phyloP scores from a whole-genome alignment of 257 asterid genomes.

The Verbascum thapsus region DNA sequence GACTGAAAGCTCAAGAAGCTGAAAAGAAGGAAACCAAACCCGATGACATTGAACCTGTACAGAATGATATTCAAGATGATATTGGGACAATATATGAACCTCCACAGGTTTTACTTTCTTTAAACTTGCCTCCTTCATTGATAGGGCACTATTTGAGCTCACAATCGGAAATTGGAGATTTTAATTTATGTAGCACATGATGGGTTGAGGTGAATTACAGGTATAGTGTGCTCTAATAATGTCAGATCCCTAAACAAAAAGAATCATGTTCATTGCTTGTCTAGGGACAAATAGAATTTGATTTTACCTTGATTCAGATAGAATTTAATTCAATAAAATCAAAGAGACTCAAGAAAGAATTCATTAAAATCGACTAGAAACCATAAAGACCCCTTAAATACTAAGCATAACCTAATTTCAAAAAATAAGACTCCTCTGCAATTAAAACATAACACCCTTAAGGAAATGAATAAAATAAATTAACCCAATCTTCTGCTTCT shows the following conservation, averaged over 20 bases:
- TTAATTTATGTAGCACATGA: constrained; percentile 13
- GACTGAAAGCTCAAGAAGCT: constrained; percentile 60
- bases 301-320: background rate
- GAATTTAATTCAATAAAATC: no score
- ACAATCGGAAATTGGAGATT: constrained; percentile 15
- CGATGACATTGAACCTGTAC: constrained; percentile 47
- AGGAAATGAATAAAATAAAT: no score
- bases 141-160: constrained; percentile 19
- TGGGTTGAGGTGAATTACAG: constrained; percentile 1
- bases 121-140: constrained; percentile 25
- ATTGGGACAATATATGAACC: constrained; percentile 48
- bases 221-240: constrained; percentile 3
- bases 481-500: no score
- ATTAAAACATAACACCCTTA: no score
- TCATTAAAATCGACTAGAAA: no score
- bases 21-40: constrained; percentile 40
- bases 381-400: no score
- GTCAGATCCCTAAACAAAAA: no score
- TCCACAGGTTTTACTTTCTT: constrained; percentile 49
- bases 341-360: no score
- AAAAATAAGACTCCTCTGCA: no score
- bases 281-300: no score
- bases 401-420: no score
- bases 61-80: constrained; percentile 46
- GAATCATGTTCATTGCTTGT: no score